Evolutionary conservation across 805 yeast species (phyloP), one percentile per base, ranked within the genome.

Genomic region (Saccharomycopsis babjevae): DNA sequence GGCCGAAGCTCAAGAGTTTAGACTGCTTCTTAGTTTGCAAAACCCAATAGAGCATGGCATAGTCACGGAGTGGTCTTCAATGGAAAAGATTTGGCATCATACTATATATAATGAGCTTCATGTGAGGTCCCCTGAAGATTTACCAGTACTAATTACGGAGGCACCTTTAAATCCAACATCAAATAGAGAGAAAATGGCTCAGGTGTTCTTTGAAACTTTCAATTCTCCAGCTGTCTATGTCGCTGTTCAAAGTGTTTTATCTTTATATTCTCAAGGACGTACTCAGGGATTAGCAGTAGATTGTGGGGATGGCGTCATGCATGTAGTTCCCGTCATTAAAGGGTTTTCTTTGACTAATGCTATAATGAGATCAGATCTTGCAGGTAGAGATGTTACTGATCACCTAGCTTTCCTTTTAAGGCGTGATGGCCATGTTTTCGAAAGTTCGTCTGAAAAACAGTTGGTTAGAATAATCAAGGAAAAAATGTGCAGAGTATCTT

Each of bases 231-330:
- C 93, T n/a, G 68, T 85, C n/a, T 85, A 86, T 68, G 73, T 87
- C 15, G 78, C 85, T 2, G 76, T 87, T 57, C 93, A 87, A 66
- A 93, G 96, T 0, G 91, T 91, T 11, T 74, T 92, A 46, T 80
- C 97, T 3, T 74, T 92, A 46, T 92, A 93, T 73, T 91, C 97
- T 0, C 80, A 89, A 5, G 98, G 97, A 0, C 76, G 89, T 66
- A 92, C 97, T 7, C 91, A 96, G 0, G 98, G 97, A 1, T 81
- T 89, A 43, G 96, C 89, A 2, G 69, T 93, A 13, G 97, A 92
- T 69, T 81, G 86, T n/a, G 97, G 97, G 5, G 97, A 92, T 71
- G 97, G 97, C 4, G 96, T 90, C 30, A 81, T 88, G 46, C 92
- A 88, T 68, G 79, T 88, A 8, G 96, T 90, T 1, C 97, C 97